Base-by-base conservation (phyloP, 2,329 filamentous ascomycete species). In the Ophiognomonia clavigignenti-juglandacearum region DNA sequence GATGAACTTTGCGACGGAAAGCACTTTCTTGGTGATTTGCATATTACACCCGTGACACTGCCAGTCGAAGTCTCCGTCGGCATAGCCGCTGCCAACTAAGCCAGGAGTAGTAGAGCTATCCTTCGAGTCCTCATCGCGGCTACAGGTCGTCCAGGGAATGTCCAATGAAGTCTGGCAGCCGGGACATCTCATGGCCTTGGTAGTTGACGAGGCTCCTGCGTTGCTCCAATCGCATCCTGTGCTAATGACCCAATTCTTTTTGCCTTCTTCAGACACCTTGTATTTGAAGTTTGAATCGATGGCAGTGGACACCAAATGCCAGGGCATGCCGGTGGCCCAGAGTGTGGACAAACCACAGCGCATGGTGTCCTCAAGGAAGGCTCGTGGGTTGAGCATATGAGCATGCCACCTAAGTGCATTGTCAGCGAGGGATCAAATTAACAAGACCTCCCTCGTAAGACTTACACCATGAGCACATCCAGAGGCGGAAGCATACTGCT, bases 381-480 rank as follows among this genome's bases (percentile, higher is more conserved):
- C 71, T 34, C 83, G 72, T 0, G 87, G 87, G 55, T 90, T 91
- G 3, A 92, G 76, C 78, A 88, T 84, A 58, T 88, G 86, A 0
- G 85, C 70, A 62, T 92, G 87, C 82, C 48, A 50, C 2, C 48
- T 50, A 19, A 20, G 34, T 41, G 51, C 31, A 43, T 45, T 8
- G 31, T 38, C 13, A 39, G 22, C 6, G 10, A 23, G 3, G 18
- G 31, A 9, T 34, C 14, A 6, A 34, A 5, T 22, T 24, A 14
- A 29, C n/a, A 11, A 20, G 13, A n/a, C 23, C 26, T 6, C 3
- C 13, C 42, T 8, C 14, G 18, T 9, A 20, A 22, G 5, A 59
- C 71, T 60, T 62, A 83, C 80, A 50, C 48, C 48, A 50, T 50
- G 22, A 51, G 22, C 38, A 49, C 43, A 18, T 48, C 82, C 40